Percentiles rank a stretch among this genome's conserved stretches.
These are phyloP conservation scores for Saitozyma sp. DNA, from an alignment of 768 basidiomycete genomes.

Conservation along the genomic window DNA sequence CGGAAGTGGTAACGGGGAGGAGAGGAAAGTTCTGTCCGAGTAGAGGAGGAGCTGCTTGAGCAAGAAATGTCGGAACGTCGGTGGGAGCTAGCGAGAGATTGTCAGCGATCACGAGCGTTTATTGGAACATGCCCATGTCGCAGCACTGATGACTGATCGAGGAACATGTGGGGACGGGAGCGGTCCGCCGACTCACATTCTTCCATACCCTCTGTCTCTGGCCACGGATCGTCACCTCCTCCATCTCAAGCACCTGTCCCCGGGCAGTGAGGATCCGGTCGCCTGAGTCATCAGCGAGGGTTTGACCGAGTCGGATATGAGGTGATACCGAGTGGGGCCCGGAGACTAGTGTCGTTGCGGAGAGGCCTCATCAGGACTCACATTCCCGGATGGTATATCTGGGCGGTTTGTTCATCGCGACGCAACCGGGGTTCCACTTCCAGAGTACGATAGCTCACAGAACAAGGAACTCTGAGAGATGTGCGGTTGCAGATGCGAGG, in stretches of 20 bases:
- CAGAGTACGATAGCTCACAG: no score
- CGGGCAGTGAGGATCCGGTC: slow-evolving; percentile 42
- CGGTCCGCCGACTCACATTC: slow-evolving; percentile 26
- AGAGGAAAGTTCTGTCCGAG: slow-evolving; percentile 34
- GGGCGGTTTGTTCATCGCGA: not conserved
- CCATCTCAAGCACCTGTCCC: slow-evolving; percentile 43
- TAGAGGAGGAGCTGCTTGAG: slow-evolving; percentile 21
- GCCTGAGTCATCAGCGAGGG: slow-evolving; percentile 15
- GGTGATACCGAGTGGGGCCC: no score
- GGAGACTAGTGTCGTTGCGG: not conserved
- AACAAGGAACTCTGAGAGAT: no score
- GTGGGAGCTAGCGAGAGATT: slow-evolving; percentile 23
- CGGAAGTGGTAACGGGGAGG: slow-evolving; percentile 15
- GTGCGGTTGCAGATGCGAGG: no score
- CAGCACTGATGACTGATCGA: no score
- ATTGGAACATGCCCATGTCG: no score
- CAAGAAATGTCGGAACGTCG: slow-evolving; percentile 39
- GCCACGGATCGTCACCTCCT: slow-evolving; percentile 28
- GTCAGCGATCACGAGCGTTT: not conserved
- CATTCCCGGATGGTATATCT: slow-evolving; percentile 5
- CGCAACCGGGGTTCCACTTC: no score
- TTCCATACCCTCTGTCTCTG: slow-evolving; percentile 36
- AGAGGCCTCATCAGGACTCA: not conserved
- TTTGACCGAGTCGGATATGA: not conserved
- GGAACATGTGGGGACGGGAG: no score